Evolutionary conservation across 169 alveolate species (phyloP).

Genomic region (Amoebophrya sp.): DNA sequence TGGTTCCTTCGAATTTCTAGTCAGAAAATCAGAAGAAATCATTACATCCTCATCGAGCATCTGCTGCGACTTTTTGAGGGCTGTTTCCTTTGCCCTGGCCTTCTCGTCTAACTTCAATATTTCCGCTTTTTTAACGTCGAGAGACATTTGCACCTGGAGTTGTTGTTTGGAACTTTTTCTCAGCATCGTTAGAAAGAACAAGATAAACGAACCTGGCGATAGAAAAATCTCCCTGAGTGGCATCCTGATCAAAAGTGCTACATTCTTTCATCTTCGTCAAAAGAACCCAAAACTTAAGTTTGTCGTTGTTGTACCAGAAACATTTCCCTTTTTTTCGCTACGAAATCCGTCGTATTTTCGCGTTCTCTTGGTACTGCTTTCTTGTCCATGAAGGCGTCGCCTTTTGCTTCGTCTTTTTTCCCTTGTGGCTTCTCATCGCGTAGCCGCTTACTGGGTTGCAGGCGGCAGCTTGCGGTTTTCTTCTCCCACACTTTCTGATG

Average conservation of each 20-base stretch:
- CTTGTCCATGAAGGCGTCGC: not conserved
- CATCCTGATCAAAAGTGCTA: too few relatives aligned
- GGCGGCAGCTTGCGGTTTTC: slow-evolving; percentile 30
- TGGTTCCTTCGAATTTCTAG: too few relatives aligned
- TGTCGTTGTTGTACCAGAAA: slow-evolving; percentile 49
- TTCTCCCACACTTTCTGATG: slow-evolving; percentile 49
- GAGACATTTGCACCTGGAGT: slow-evolving; percentile 41
- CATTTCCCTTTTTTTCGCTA: slow-evolving; percentile 55
- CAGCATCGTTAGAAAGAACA: not conserved
- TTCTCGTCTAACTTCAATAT: slow-evolving; percentile 57
- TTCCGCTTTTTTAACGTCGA: slow-evolving; percentile 55
- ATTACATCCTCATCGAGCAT: slow-evolving; percentile 52
- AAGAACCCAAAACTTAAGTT: not conserved
- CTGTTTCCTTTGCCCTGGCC: slow-evolving; percentile 53
- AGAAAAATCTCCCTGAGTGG: too few relatives aligned
- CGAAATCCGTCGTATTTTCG: slow-evolving; percentile 43
- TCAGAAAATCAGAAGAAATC: slow-evolving; percentile 27
- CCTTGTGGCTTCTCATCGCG: not conserved
- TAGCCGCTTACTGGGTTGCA: not conserved
- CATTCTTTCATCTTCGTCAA: too few relatives aligned
- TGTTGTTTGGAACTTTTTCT: not conserved
- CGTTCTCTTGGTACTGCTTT: slow-evolving; percentile 29
- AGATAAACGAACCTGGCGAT: too few relatives aligned
- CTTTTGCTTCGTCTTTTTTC: not conserved
- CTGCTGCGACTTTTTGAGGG: slow-evolving; percentile 52